Evolutionary conservation across 2,329 filamentous ascomycete species (phyloP), one percentile per base, ranked within the genome.

Genomic region (Pseudocercospora vitis): DNA sequence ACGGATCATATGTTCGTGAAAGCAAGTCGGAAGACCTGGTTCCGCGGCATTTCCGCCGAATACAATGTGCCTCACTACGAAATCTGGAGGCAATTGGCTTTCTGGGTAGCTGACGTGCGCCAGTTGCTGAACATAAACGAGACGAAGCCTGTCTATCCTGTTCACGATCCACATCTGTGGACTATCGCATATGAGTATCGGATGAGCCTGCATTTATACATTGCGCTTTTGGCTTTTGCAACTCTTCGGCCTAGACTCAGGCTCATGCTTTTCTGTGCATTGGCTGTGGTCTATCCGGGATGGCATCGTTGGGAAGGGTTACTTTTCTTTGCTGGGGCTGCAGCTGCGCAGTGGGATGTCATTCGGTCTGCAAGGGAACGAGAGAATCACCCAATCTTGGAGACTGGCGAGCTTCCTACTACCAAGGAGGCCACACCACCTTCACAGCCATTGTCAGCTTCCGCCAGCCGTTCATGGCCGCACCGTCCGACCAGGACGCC

Each of bases 311-410:
- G 14, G 3, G 33, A 37, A 37, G 33, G 33, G 2, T 16, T 16
- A 14, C 16, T 37, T 7, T 37, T 37, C 33, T 37, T 37, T 16
- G 14, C 18, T 18, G 33, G 33, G 12, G 33, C 33, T 14, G 33
- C 33, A 37, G 33, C 33, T 16, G 33, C 33, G 14, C 33, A 37
- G 16, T 37, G 33, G 33, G 33, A 37, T 37, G 33, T 37, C 33
- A 7, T 37, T 2, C 14, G 18, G 8, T 12, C 14, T 16, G 33
- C 14, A 8, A 16, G 14, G 12, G 14, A 37, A 16, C 33, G n/a
- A 16, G 33, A 37, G 33, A 37, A 37, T 3, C 12, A 16, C 4
- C 14, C n/a, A 16, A 16, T 7, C n/a, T 7, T 12, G 7, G 8
- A 37, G 33, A n/a, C n/a, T n/a, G n/a, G n/a, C n/a, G n/a, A n/a